These are phyloP conservation scores for Limonium bicolor DNA, from an alignment of 148 eudicot species.

Conservation along the genomic window DNA sequence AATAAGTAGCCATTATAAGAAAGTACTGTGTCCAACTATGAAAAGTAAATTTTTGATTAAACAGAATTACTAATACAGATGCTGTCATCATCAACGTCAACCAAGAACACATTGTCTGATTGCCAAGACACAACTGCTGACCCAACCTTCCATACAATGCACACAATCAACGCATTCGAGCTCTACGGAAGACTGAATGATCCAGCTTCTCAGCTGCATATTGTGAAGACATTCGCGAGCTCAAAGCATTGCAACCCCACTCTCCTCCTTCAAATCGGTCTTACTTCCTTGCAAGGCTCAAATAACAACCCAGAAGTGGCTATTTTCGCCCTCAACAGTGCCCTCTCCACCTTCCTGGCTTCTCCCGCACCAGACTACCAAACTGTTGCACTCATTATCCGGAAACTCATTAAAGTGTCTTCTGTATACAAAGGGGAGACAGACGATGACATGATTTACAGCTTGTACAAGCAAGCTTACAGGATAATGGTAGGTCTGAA, in stretches of 20 bases:
- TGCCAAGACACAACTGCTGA: slow-evolving; percentile 27
- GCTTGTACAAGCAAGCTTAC: slow-evolving; percentile 67
- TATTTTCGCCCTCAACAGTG: slow-evolving; percentile 41
- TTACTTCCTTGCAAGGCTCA: slow-evolving; percentile 62
- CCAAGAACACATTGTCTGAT: slow-evolving; percentile 18
- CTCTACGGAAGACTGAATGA: slow-evolving; percentile 54
- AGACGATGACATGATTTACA: slow-evolving; percentile 51
- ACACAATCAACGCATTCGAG: slow-evolving; percentile 58
- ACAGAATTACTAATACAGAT: slow-evolving; percentile 66
- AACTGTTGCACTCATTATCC: slow-evolving; percentile 37
- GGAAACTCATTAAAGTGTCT: slow-evolving; percentile 44
- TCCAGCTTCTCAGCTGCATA: slow-evolving; percentile 40
- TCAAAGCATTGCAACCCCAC: slow-evolving; percentile 67
- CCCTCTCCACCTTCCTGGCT: slow-evolving; percentile 56
- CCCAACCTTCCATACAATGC: slow-evolving; percentile 34
- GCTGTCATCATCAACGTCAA: slow-evolving; percentile 24
- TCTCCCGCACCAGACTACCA: slow-evolving; percentile 68
- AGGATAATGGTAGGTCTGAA: slow-evolving; percentile 83
- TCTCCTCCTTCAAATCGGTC: slow-evolving; percentile 67
- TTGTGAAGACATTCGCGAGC: slow-evolving; percentile 40
- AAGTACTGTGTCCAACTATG: too few relatives aligned
- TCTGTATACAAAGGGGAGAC: slow-evolving; percentile 42
- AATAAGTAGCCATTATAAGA: too few relatives aligned
- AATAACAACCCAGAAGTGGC: slow-evolving; percentile 60
- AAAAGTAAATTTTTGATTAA: too few relatives aligned